These are phyloP conservation scores for Rutstroemia sp. DNA, from an alignment of 2,329 filamentous ascomycete species.

Conservation along the genomic window DNA sequence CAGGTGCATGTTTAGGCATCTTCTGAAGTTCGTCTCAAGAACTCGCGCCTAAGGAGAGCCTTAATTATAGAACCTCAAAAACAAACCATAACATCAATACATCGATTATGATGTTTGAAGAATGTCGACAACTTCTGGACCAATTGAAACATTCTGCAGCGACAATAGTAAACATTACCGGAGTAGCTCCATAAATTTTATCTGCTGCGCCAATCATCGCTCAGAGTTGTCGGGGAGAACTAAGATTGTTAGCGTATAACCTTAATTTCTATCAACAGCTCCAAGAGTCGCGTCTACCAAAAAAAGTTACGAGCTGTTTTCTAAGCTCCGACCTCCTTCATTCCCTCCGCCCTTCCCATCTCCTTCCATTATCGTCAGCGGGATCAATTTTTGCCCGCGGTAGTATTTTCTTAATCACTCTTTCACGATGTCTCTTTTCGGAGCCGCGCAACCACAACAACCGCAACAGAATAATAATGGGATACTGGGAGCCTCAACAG, in stretches of 20 bases:
- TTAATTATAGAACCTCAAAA: no score
- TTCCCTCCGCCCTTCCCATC: background rate
- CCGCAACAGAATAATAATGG: constrained; percentile 8
- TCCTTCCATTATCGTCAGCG: background rate
- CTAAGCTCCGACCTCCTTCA: background rate
- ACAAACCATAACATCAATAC: no score
- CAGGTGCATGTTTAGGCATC: no score
- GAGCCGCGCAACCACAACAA: constrained; percentile 11
- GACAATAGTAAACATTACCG: no score
- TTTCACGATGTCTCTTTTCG: constrained; percentile 5
- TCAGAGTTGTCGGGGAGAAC: background rate
- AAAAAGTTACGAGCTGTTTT: constrained; percentile 2
- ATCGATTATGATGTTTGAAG: no score
- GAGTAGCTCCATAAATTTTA: no score
- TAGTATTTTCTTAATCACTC: background rate
- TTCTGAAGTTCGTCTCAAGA: no score
- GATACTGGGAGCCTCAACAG: constrained; percentile 13
- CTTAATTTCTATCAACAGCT: constrained; percentile 8
- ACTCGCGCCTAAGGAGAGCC: no score
- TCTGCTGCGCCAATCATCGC: no score
- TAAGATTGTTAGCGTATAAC: background rate
- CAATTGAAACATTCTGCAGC: no score
- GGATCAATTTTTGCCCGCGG: background rate
- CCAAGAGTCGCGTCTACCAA: constrained; percentile 6
- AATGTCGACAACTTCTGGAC: no score